Evolutionary conservation across 768 basidiomycete genomes (phyloP).

Genomic region (Amyloporia xantha): DNA sequence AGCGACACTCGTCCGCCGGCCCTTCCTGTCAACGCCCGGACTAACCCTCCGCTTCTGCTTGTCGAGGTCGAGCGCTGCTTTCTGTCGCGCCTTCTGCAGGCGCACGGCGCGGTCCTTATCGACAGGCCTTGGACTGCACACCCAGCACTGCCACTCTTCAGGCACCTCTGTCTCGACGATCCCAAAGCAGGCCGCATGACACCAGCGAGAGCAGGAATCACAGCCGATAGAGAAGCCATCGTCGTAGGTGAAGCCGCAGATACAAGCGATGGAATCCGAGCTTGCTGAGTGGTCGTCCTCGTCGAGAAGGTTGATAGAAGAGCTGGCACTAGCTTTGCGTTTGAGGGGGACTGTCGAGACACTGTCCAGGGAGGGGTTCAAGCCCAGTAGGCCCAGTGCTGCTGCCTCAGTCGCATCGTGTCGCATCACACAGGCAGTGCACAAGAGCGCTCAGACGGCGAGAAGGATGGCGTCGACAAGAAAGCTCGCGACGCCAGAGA

Average conservation of each 20-base stretch:
- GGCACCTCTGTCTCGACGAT: conserved; percentile 54
- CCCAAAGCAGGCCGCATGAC: conserved; percentile 74
- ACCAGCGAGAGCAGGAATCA: conserved; percentile 78
- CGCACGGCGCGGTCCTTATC: conserved; percentile 43
- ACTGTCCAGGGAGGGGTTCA: conserved; percentile 24
- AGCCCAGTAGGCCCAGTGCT: conserved; percentile 43
- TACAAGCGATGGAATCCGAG: conserved; percentile 57
- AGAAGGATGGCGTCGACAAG: too few species aligned
- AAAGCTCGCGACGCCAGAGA: too few species aligned
- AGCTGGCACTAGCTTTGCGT: conserved; percentile 19
- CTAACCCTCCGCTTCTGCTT: conserved; percentile 29
- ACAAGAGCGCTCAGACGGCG: too few species aligned
- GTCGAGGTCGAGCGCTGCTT: conserved; percentile 21
- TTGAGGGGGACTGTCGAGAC: conserved; percentile 35
- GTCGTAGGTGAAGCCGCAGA: conserved; percentile 68
- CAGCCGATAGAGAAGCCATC: conserved; percentile 86
- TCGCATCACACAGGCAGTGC: conserved; percentile 28
- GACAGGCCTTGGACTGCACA: conserved; percentile 47
- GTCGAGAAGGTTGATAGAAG: conserved; percentile 5
- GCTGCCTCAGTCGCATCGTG: conserved; percentile 51
- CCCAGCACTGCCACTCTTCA: conserved; percentile 74
- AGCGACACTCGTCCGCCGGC: conserved; percentile 29
- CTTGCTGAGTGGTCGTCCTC: conserved; percentile 18
- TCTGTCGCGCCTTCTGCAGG: conserved; percentile 36
- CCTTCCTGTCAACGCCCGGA: conserved; percentile 31